Conservation (phyloP, 805 yeast genomes). For the Jamesozyma jinghongensis region DNA sequence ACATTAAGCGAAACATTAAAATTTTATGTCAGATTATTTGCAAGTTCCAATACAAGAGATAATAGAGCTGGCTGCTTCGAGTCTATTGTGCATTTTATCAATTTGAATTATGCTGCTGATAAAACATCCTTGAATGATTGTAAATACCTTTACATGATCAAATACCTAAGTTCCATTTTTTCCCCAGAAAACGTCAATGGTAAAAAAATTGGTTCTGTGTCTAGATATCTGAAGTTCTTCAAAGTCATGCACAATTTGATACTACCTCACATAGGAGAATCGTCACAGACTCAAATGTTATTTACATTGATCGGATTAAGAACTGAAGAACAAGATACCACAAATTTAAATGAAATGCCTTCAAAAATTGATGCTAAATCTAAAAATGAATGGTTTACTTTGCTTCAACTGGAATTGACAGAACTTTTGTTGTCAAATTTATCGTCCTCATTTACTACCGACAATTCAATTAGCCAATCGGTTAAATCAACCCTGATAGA, state of each 20-base stretch:
- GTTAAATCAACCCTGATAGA: constrained; percentile 31
- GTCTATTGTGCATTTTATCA: constrained; percentile 31
- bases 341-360: not conserved
- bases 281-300: constrained; percentile 28
- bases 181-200: constrained; percentile 17
- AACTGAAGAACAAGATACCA: not conserved
- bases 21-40: constrained; percentile 18
- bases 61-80: constrained; percentile 30
- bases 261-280: constrained; percentile 27
- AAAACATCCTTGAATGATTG: constrained; percentile 20
- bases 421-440: constrained; percentile 14
- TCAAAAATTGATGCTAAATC: constrained; percentile 2
- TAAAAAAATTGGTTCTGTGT: constrained; percentile 12
- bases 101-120: constrained; percentile 22
- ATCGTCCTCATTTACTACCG: constrained; percentile 25
- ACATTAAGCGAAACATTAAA: constrained; percentile 15
- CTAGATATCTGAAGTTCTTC: constrained; percentile 20
- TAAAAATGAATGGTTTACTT: constrained; percentile 15
- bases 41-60: constrained; percentile 16
- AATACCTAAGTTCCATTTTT: constrained; percentile 21
- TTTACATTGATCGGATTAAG: constrained; percentile 14
- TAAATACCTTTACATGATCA: constrained; percentile 22
- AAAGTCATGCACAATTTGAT: constrained; percentile 16
- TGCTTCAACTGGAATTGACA: constrained; percentile 19
- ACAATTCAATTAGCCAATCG: constrained; percentile 21